A percentile compares a stretch with the other conserved stretches of the same genome.
These are phyloP conservation scores for Globisporangium orthogonon DNA, from an alignment of 352 stramenopile species.

Conservation along the genomic window DNA sequence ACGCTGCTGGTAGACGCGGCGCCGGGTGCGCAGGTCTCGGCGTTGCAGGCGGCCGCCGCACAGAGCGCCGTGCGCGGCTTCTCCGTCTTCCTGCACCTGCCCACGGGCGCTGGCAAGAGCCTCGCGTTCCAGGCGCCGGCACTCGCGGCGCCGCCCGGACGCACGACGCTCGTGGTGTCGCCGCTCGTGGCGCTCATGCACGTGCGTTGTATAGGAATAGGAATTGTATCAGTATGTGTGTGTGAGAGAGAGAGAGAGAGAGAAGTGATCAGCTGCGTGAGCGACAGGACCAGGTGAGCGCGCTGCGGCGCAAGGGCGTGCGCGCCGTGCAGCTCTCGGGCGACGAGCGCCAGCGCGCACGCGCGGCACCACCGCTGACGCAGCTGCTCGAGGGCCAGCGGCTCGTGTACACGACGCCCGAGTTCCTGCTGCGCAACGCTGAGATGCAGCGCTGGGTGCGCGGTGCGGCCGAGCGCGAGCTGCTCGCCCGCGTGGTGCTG, in stretches of 20 bases:
- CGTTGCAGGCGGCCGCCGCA: conserved; percentile 39
- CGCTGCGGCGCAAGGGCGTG: conserved; percentile 50
- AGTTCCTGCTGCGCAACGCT: conserved; percentile 65
- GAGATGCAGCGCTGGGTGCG: conserved; percentile 47
- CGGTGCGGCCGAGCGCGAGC: conserved; percentile 12
- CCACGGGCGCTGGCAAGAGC: conserved; percentile 75
- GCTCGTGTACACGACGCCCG: conserved; percentile 77
- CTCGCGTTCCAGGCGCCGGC: conserved; percentile 73
- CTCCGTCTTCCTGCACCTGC: conserved; percentile 70
- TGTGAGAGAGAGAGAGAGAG: too few relatives aligned
- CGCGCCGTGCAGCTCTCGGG: conserved; percentile 38
- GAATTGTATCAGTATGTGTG: neutral
- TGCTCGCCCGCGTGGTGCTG: conserved; percentile 52
- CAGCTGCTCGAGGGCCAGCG: conserved; percentile 33
- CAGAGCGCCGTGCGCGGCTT: conserved; percentile 33
- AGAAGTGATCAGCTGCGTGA: too few relatives aligned
- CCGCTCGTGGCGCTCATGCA: conserved; percentile 74
- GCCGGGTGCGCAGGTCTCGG: conserved; percentile 16
- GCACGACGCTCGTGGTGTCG: conserved; percentile 63
- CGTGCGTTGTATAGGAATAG: conserved; percentile 22
- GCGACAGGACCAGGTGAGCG: conserved; percentile 63
- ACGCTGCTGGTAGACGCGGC: conserved; percentile 28
- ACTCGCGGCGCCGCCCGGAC: conserved; percentile 25
- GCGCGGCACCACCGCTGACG: conserved; percentile 17
- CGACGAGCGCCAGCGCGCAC: conserved; percentile 13